A percentile compares a stretch with the other conserved stretches of the same genome.
Evolutionary conservation across 2,329 filamentous ascomycete genomes (phyloP).

Genomic region (Talaromyces sp.): DNA sequence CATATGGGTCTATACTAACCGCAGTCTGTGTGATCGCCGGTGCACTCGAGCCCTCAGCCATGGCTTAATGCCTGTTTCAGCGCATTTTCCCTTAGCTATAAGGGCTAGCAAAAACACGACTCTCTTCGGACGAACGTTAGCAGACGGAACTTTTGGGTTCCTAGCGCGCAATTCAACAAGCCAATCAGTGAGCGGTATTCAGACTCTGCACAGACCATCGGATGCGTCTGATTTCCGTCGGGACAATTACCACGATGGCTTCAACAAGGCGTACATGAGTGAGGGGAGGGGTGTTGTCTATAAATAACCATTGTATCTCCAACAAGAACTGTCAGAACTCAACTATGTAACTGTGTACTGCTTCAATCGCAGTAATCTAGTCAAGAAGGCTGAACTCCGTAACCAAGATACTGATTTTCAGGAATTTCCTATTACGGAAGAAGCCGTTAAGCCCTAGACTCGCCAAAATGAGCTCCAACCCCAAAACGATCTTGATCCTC

Average conservation of each 20-base stretch:
- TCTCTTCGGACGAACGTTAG: background rate
- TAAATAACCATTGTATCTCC: background rate
- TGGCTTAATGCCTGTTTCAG: background rate
- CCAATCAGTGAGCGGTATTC: background rate
- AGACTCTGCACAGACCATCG: background rate
- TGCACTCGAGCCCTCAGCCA: background rate
- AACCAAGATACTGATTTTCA: background rate
- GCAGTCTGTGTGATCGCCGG: background rate
- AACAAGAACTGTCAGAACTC: too few species aligned
- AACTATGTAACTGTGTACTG: background rate
- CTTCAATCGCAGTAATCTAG: background rate
- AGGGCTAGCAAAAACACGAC: background rate
- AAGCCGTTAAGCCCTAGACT: background rate
- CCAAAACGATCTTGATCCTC: constrained; percentile 49
- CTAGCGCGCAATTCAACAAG: background rate
- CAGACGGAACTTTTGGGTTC: background rate
- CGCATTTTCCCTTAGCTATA: background rate
- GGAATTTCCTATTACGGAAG: constrained; percentile 9
- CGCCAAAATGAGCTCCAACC: background rate
- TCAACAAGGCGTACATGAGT: background rate
- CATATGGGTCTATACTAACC: background rate
- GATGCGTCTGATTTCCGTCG: constrained; percentile 1
- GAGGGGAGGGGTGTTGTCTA: background rate
- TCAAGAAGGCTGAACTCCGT: background rate
- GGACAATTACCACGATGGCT: constrained; percentile 5